Evolutionary conservation across 2,329 filamentous ascomycete genomes (phyloP).

Genomic region (Calonectria pteridis): DNA sequence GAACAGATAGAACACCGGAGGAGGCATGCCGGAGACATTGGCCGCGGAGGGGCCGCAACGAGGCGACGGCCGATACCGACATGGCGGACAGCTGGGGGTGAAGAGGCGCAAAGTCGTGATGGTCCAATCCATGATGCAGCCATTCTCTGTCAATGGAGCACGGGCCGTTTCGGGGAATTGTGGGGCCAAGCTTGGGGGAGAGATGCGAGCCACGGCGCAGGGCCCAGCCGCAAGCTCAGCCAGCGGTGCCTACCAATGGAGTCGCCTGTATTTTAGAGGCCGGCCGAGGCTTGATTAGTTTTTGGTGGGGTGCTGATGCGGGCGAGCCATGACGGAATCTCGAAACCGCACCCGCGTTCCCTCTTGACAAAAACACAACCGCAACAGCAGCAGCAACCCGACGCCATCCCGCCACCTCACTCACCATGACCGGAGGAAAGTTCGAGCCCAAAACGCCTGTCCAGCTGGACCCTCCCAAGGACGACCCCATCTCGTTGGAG

Average conservation of each 20-base stretch:
- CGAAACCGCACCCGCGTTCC: slow-evolving; percentile 8
- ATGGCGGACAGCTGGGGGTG: slow-evolving; percentile 38
- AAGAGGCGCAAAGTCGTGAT: slow-evolving; percentile 15
- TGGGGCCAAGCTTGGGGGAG: slow-evolving; percentile 27
- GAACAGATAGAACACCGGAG: slow-evolving; percentile 49
- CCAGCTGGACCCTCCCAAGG: slow-evolving; percentile 84
- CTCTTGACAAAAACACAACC: neutral
- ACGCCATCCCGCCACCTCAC: neutral
- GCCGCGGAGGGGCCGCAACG: slow-evolving; percentile 48
- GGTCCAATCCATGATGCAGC: slow-evolving; percentile 22
- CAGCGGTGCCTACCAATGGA: slow-evolving; percentile 12
- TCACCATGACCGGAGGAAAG: slow-evolving; percentile 66
- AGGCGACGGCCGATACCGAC: slow-evolving; percentile 51
- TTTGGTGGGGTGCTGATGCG: slow-evolving; percentile 27
- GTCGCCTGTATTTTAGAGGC: slow-evolving; percentile 17
- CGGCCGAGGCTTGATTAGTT: slow-evolving; percentile 28
- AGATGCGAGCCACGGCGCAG: neutral
- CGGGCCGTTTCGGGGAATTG: slow-evolving; percentile 37
- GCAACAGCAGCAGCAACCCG: neutral
- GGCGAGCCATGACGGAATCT: slow-evolving; percentile 39
- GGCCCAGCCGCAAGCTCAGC: neutral
- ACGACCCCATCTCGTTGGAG: slow-evolving; percentile 85
- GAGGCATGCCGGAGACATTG: slow-evolving; percentile 46
- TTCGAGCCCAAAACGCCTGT: slow-evolving; percentile 86
- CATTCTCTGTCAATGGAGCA: slow-evolving; percentile 34